Percentiles rank a stretch among this genome's conserved stretches.
Conservation (phyloP, 768 basidiomycete species). For the Rhodocollybia butyracea region DNA sequence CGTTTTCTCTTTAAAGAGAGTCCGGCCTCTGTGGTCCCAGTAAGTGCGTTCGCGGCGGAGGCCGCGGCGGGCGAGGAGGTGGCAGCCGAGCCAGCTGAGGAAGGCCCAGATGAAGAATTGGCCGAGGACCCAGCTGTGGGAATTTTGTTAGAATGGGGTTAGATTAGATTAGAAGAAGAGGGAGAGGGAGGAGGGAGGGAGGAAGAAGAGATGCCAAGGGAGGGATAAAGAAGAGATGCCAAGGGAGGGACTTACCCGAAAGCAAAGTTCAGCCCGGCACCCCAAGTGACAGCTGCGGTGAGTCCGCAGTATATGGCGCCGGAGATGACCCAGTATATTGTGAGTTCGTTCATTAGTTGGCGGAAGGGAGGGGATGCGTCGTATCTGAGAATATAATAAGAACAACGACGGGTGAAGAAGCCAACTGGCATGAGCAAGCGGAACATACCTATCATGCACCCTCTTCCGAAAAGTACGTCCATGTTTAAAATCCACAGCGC, state of each 20-base stretch:
- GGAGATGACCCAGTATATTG: constrained; percentile 23
- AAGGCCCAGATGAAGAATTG: constrained; percentile 27
- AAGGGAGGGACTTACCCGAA: constrained; percentile 15
- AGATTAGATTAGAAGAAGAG: not conserved
- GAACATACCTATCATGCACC: constrained; percentile 21
- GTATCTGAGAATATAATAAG: constrained; percentile 12
- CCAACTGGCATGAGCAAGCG: too few species aligned
- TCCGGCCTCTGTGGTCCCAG: constrained; percentile 5
- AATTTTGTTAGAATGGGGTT: not conserved
- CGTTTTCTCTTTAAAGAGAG: not conserved
- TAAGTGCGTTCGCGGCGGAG: constrained; percentile 17
- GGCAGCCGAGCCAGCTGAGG: constrained; percentile 16
- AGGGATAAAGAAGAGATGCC: too few species aligned
- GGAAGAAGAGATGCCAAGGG: too few species aligned
- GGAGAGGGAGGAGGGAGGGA: too few species aligned
- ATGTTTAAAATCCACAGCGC: constrained; percentile 26
- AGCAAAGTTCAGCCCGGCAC: constrained; percentile 22
- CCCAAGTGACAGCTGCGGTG: constrained; percentile 27
- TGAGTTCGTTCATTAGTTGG: constrained; percentile 20
- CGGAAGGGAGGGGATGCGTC: constrained; percentile 25
- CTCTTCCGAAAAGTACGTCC: constrained; percentile 22
- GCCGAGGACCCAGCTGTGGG: constrained; percentile 22
- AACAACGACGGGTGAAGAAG: not conserved
- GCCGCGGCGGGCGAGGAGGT: constrained; percentile 14
- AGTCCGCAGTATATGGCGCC: constrained; percentile 22